Evolutionary conservation across 2,329 filamentous ascomycete genomes (phyloP).

Genomic region (Bisporella sp.): DNA sequence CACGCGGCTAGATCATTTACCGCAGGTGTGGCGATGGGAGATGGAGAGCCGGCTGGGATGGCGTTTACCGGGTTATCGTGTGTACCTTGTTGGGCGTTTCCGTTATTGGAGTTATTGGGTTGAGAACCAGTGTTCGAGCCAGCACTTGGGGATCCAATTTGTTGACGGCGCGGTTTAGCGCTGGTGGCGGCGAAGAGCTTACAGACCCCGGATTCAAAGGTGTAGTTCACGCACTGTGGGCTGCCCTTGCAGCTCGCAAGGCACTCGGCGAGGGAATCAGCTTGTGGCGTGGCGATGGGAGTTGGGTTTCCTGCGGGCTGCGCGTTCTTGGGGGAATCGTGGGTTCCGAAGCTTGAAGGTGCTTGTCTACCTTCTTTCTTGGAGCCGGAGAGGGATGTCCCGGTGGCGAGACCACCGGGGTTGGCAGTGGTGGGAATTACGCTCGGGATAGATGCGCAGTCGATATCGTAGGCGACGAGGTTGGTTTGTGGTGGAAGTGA

Average conservation of each 20-base stretch:
- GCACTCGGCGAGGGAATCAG: neutral
- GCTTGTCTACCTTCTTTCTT: neutral
- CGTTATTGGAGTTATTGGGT: too few relatives aligned
- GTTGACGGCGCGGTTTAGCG: too few relatives aligned
- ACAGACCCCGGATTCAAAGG: too few relatives aligned
- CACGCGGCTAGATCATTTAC: too few relatives aligned
- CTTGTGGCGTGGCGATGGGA: neutral
- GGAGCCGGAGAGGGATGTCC: neutral
- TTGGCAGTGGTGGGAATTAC: slow-evolving; percentile 13
- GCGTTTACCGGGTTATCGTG: too few relatives aligned
- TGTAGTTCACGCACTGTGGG: neutral
- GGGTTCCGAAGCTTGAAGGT: slow-evolving; percentile 1
- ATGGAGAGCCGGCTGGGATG: too few relatives aligned
- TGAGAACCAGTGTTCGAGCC: too few relatives aligned
- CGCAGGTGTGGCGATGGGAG: too few relatives aligned
- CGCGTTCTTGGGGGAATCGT: neutral
- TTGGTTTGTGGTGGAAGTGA: slow-evolving; percentile 14
- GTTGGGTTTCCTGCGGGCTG: neutral
- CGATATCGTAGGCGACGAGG: slow-evolving; percentile 14
- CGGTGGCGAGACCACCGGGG: slow-evolving; percentile 1
- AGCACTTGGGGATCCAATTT: too few relatives aligned
- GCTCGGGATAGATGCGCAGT: slow-evolving; percentile 10
- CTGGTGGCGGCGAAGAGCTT: too few relatives aligned
- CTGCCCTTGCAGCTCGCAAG: neutral
- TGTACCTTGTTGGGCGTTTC: too few relatives aligned